Evolutionary conservation across 495 filamentous ascomycete species (phyloP).

Genomic region (Saxophila tyrrhenica): DNA sequence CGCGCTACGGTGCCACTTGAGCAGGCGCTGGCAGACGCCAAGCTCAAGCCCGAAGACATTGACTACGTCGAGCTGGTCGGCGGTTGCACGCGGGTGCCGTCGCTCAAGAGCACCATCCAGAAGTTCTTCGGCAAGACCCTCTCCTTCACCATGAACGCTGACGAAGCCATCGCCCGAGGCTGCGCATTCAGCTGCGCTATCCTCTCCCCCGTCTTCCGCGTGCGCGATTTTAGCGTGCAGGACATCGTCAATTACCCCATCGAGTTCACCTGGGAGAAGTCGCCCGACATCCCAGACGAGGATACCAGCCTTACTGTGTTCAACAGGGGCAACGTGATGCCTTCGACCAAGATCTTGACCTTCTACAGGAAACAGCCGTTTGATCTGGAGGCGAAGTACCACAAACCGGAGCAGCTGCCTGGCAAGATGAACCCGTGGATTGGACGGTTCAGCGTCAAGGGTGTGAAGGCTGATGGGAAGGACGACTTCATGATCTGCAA

Average conservation of each 20-base stretch:
- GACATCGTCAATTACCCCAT: constrained; percentile 98
- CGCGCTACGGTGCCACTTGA: constrained; percentile 65
- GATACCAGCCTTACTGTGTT: constrained; percentile 96
- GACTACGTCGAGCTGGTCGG: constrained; percentile 90
- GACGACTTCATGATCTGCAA: constrained; percentile 79
- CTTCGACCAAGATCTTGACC: constrained; percentile 97
- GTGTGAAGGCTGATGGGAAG: constrained; percentile 45
- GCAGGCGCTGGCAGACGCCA: constrained; percentile 83
- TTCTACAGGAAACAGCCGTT: constrained; percentile 99
- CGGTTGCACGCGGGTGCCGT: constrained; percentile 86
- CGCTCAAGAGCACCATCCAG: constrained; percentile 81
- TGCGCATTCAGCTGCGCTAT: constrained; percentile 98
- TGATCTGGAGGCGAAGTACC: constrained; percentile 89
- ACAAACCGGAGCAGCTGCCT: constrained; percentile 75
- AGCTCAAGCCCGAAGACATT: constrained; percentile 81
- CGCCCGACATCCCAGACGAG: constrained; percentile 95
- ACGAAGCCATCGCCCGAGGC: constrained; percentile 92
- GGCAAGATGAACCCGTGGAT: constrained; percentile 92
- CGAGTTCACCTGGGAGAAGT: constrained; percentile 99
- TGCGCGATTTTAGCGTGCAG: constrained; percentile 93
- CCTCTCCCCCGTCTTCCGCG: constrained; percentile 94
- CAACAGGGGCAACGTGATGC: constrained; percentile 93
- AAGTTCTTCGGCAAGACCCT: constrained; percentile 81
- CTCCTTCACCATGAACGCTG: constrained; percentile 96
- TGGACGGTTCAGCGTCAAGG: constrained; percentile 65